Evolutionary conservation across 306 rosid species (phyloP), one percentile per base, ranked within the genome.

Genomic region (Citrullus amarus): DNA sequence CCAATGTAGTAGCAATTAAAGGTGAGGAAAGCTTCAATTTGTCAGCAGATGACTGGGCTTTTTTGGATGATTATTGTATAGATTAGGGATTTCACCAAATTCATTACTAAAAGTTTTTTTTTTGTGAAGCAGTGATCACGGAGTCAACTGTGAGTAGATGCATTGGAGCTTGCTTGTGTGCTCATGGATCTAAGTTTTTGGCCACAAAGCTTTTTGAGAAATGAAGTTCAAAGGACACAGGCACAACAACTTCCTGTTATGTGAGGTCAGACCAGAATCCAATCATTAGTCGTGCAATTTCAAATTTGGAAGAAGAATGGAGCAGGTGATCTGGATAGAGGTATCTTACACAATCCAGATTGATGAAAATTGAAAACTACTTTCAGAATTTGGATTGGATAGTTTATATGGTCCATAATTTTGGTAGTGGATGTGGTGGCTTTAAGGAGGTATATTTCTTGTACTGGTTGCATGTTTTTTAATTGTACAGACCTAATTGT

Each of bases 1-100:
- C 97, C 78, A 91, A 89, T 87, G 84, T 85, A 34, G 91, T 89
- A 78, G 93, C 97, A 84, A 81, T 95, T 73, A 88, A 90, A 88
- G 97, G 97, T 90, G 16, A 83, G 89, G 79, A 28, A 53, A 77
- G 63, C 22, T 59, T 67, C 25, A 71, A 5, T 20, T 72, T 78
- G 25, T 32, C 77, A 80, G 39, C 11, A 34, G 6, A 73, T 53
- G 2, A 73, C 44, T 73, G 32, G 51, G 13, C 2, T 9, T 51
- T 9, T 34, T 43, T 69, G 38, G 15, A 34, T 3, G 51, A 18
- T 53, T 51, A 32, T 34, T 74, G 59, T 34, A 32, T 34, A 34
- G 62, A 54, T 48, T 74, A 70, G 76, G 55, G 20, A 34, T 34
- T 74, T 18, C 5, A 53, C 48, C 50, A 74, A 34, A 74, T 73